Evolutionary conservation across 2,329 filamentous ascomycete species (phyloP), one percentile per base, ranked within the genome.

Genomic region (Botrytis pseudocinerea): DNA sequence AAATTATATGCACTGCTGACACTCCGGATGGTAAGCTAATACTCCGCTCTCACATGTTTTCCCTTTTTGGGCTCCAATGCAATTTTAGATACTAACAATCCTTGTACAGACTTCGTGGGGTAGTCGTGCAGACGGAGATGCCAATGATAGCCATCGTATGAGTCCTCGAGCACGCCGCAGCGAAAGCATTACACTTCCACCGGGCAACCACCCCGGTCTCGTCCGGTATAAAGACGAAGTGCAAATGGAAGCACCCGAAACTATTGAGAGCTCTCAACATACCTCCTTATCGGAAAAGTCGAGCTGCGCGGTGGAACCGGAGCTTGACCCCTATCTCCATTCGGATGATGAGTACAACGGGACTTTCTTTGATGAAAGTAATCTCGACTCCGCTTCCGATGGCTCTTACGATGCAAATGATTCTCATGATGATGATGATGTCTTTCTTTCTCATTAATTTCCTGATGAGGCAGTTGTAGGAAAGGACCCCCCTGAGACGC

Each of bases 1-100:
- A 98, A 98, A 86, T 86, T 97, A 76, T 95, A 95, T 80, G 94
- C 95, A 59, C 87, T 95, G 75, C 86, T 92, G 77, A 97, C 95
- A 73, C 88, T 95, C 78, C 91, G 92, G 80, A 91, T 93, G 89
- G 94, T 97, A 72, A 72, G 70, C 38, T 69, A 59, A 2, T 20
- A 46, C 62, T 54, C 70, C 70, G 70, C 70, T 60, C 51, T 57
- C 28, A 57, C 32, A n/a, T 73, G 22, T 51, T 28, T 61, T 62
- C 42, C 28, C 61, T 54, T 10, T 25, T n/a, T 18, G 35, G 1
- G n/a, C 28, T 28, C 16, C 28, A 42, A 46, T 63, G 72, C 77
- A 75, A 73, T 78, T 78, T 38, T 40, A 35, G 69, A 64, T 69
- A 74, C 63, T 81, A 42, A 59, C 25, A 20, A 64, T 51, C 44